Base-by-base conservation (phyloP, 306 rosid genomes). In the Mimosa bimucronata region DNA sequence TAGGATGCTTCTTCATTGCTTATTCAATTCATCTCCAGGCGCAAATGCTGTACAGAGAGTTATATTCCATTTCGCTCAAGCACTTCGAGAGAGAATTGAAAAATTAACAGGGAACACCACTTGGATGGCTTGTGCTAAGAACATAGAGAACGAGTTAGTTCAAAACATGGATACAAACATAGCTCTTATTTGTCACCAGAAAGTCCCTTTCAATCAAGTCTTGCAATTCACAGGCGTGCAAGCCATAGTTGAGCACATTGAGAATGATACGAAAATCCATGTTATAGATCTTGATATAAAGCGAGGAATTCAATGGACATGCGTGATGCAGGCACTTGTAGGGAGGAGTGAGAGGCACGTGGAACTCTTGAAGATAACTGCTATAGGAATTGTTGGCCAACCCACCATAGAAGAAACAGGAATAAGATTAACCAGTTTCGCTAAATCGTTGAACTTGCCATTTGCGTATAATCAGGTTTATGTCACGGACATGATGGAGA, bases 241-340 rank as follows among this genome's bases (percentile, higher is more conserved):
- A 89, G 58, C 91, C 40, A 86, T 94, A 18, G 68, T 87, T 9
- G 98, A 94, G 75, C 89, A 75, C 58, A 86, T 91, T 37, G 85
- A 83, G 66, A 64, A 65, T 13, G 60, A 80, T 50, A 80, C 81
- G 11, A 92, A 79, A 53, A 71, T 94, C 61, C 98, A 92, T 79
- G 1, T 91, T 48, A 88, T 92, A 14, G 97, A 94, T 83, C 83
- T 91, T 23, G 85, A 83, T 25, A 85, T 88, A 40, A 78, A 55
- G 68, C 57, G 66, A 69, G 98, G 97, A 8, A 87, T 88, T 16
- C 98, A 85, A 0, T 89, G 90, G 84, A 77, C 85, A 48, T 76
- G 84, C 67, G 77, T 91, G 80, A 87, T 91, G 97, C 90, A 94
- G 81, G 87, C 92, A 28, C 71, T 92, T 3, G 83, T 73, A 4